phyloP scores from a whole-genome alignment of 2,329 filamentous ascomycete genomes.

The Coleophoma eucalyptorum region DNA sequence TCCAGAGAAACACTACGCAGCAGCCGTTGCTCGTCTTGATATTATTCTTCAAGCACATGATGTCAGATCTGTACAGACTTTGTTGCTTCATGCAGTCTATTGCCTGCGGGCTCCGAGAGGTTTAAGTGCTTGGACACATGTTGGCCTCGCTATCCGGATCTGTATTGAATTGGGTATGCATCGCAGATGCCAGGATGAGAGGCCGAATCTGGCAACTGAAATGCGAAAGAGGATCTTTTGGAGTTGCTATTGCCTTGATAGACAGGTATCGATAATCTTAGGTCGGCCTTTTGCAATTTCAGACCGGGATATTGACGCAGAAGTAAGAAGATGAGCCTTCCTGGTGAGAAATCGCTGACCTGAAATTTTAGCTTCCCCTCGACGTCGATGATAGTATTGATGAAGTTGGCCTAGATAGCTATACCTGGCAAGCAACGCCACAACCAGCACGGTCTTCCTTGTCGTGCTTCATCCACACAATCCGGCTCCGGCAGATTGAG shows the following conservation, averaged over 20 bases:
- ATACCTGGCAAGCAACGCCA: too few relatives aligned
- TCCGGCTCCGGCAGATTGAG: slow-evolving; percentile 1
- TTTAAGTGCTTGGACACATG: slow-evolving; percentile 30
- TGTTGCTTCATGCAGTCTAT: slow-evolving; percentile 29
- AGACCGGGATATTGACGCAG: slow-evolving; percentile 29
- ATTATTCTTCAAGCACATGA: slow-evolving; percentile 29
- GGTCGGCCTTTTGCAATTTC: slow-evolving; percentile 31
- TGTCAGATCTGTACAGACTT: slow-evolving; percentile 27
- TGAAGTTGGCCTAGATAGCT: too few relatives aligned
- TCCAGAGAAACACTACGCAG: slow-evolving; percentile 25
- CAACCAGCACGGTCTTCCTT: too few relatives aligned
- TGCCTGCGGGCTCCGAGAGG: slow-evolving; percentile 29
- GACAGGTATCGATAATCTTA: slow-evolving; percentile 24
- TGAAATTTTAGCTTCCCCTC: too few relatives aligned
- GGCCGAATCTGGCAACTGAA: slow-evolving; percentile 13
- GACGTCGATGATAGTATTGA: too few relatives aligned
- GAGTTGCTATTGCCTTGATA: slow-evolving; percentile 30
- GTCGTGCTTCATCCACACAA: background rate
- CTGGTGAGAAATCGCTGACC: background rate
- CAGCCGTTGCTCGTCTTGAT: slow-evolving; percentile 28
- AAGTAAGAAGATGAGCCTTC: slow-evolving; percentile 10
- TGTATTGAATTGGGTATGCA: slow-evolving; percentile 20
- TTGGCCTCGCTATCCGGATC: slow-evolving; percentile 19
- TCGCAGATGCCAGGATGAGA: background rate
- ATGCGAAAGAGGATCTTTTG: slow-evolving; percentile 30